Conservation (phyloP, 768 basidiomycete genomes). For the Boletus coccyginus region DNA sequence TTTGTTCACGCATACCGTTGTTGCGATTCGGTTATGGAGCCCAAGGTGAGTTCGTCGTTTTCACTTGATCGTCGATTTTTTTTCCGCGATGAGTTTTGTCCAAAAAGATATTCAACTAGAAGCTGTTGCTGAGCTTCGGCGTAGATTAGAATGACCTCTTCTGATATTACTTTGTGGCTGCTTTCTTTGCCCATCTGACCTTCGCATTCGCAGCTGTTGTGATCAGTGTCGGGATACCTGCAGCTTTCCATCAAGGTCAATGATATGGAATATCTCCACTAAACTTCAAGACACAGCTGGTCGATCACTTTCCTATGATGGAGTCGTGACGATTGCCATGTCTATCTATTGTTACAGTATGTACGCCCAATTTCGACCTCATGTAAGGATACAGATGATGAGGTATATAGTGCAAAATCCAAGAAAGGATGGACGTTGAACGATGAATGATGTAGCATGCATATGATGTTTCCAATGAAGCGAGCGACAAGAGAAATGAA, state of each 20-base stretch:
- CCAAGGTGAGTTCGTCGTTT: slow-evolving; percentile 5
- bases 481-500: not conserved
- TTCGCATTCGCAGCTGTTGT: not conserved
- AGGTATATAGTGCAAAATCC: not conserved
- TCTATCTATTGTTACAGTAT: slow-evolving; percentile 1
- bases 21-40: rapidly evolving
- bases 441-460: not conserved
- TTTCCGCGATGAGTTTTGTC: slow-evolving; percentile 19
- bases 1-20: not conserved
- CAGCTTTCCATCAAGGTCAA: not conserved
- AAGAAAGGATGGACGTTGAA: not conserved
- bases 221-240: not conserved
- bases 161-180: slow-evolving; percentile 30
- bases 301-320: not conserved
- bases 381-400: slow-evolving; percentile 5
- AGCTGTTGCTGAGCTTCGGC: slow-evolving; percentile 83
- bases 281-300: not conserved
- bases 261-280: not conserved
- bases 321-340: not conserved
- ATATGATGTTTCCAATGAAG: not conserved
- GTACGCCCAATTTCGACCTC: not conserved
- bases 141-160: slow-evolving; percentile 45
- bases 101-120: slow-evolving; percentile 74
- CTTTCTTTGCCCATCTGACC: not conserved
- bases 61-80: not conserved